Conservation (phyloP, 2,329 filamentous ascomycete species). For the Fusarium buxicola region DNA sequence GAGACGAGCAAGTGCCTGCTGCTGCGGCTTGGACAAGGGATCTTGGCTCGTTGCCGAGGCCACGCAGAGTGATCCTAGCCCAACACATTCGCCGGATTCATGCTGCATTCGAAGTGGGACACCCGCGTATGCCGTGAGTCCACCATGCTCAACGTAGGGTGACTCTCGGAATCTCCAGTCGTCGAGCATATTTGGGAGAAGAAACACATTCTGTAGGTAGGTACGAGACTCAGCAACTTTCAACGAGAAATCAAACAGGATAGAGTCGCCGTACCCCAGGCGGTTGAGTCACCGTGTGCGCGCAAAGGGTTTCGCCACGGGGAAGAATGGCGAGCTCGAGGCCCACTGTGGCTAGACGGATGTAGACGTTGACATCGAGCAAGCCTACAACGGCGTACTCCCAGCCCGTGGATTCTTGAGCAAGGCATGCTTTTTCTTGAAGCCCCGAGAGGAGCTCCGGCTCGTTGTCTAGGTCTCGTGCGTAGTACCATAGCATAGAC, state of each 20-base stretch:
- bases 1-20: slow-evolving; percentile 43
- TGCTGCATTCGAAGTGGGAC: slow-evolving; percentile 54
- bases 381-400: slow-evolving; percentile 59
- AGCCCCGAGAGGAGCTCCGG: slow-evolving; percentile 54
- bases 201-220: slow-evolving; percentile 53
- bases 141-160: slow-evolving; percentile 55
- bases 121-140: slow-evolving; percentile 56
- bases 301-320: slow-evolving; percentile 58
- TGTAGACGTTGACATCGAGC: slow-evolving; percentile 56
- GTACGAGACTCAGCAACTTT: not conserved
- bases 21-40: slow-evolving; percentile 46
- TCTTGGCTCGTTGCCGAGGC: slow-evolving; percentile 51
- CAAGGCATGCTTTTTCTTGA: slow-evolving; percentile 56
- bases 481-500: slow-evolving; percentile 59
- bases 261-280: slow-evolving; percentile 45
- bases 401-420: slow-evolving; percentile 57
- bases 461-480: slow-evolving; percentile 53
- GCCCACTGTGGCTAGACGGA: slow-evolving; percentile 56
- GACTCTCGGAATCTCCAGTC: slow-evolving; percentile 59
- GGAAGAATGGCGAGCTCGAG: slow-evolving; percentile 56
- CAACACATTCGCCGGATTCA: slow-evolving; percentile 54
- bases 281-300: slow-evolving; percentile 56
- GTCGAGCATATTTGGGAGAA: slow-evolving; percentile 54
- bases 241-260: too few species aligned
- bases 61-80: slow-evolving; percentile 58